Base-by-base conservation (phyloP, 176 grass and related monocot genomes). In the Phoenix roebelenii region DNA sequence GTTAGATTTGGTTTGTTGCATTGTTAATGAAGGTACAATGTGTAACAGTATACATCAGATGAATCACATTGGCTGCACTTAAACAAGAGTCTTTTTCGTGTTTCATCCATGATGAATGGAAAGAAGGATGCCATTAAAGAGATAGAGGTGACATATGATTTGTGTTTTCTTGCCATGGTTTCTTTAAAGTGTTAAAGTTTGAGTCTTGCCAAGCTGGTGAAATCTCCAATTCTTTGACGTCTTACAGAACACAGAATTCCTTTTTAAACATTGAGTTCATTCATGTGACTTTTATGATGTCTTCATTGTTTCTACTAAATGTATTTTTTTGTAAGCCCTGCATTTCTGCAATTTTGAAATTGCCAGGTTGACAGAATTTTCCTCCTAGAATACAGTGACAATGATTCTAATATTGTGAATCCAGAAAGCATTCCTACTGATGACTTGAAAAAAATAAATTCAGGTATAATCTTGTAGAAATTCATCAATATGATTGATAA, bases 51-150 rank as follows among this genome's bases (percentile, higher is more conserved):
- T 48, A 90, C 92, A 74, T 63, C 17, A 25, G 92, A 96, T 66
- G 83, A 90, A 71, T 77, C 78, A 74, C 86, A 85, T 63, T 96
- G 92, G 92, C 65, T 84, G 55, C 75, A 55, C 20, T 63, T 96
- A 63, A 96, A 96, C 66, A 82, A 77, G 54, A 90, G 87, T 59
- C 61, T 96, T 22, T 96, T 88, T 53, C 71, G 78, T 75, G 78
- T 90, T 51, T 96, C 92, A 61, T 77, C 92, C 70, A 57, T 96
- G 73, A 87, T 84, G 72, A 96, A 96, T 80, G 92, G 87, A 60
- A 96, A 96, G 67, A 84, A 88, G 67, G 76, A 90, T 77, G 86
- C 92, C 35, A 84, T 96, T 60, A 85, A 82, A 66, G 80, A 96
- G 70, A 85, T 96, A 32, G 80, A 87, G 92, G 92, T 96, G 67